Evolutionary conservation across 2,329 filamentous ascomycete genomes (phyloP).

Genomic region (Claviceps spartinae): DNA sequence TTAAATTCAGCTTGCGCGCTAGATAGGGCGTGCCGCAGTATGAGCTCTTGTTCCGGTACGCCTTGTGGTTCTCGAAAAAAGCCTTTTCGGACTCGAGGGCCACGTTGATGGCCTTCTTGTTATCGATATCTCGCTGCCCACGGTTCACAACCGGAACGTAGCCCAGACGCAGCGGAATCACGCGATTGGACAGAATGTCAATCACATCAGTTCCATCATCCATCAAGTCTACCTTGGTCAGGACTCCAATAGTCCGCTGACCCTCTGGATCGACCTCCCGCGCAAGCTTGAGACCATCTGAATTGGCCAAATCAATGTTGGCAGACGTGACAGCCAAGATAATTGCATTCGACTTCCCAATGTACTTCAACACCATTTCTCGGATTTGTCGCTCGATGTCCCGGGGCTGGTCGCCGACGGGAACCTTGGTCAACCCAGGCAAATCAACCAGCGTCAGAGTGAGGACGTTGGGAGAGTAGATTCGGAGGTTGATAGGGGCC

Average conservation of each 20-base stretch:
- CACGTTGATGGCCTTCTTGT: conserved; percentile 84
- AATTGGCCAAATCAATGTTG: conserved; percentile 97
- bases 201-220: conserved; percentile 97
- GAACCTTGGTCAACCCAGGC: conserved; percentile 91
- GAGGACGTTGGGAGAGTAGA: conserved; percentile 96
- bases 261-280: conserved; percentile 95
- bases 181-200: conserved; percentile 92
- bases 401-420: conserved; percentile 87
- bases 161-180: conserved; percentile 86
- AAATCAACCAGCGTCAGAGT: conserved; percentile 94
- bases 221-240: conserved; percentile 98
- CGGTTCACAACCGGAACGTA: conserved; percentile 98
- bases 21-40: conserved; percentile 98
- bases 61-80: conserved; percentile 98
- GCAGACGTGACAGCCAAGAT: conserved; percentile 92
- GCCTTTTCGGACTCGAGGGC: conserved; percentile 89
- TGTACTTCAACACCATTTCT: conserved; percentile 98
- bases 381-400: conserved; percentile 95
- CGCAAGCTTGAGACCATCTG: conserved; percentile 89
- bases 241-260: conserved; percentile 92
- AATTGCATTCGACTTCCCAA: conserved; percentile 96
- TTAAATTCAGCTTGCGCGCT: conserved; percentile 91
- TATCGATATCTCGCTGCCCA: conserved; percentile 96
- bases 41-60: conserved; percentile 94
- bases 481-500: conserved; percentile 90